A percentile compares a stretch with the other conserved stretches of the same genome.
Conservation (phyloP, 2,329 filamentous ascomycete genomes). For the Trematosphaeria pertusa region DNA sequence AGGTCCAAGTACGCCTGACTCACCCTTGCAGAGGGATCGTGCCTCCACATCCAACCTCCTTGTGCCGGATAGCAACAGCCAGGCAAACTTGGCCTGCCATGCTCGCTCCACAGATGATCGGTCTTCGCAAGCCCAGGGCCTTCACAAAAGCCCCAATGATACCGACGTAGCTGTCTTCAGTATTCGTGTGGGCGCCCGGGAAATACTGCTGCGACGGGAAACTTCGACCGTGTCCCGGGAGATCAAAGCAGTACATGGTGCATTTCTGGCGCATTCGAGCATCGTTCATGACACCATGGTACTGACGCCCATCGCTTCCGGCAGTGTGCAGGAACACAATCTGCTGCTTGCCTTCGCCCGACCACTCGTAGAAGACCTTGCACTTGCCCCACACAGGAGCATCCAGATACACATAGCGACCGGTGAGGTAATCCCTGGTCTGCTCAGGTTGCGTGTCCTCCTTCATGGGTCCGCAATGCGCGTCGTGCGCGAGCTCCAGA, state of each 20-base stretch:
- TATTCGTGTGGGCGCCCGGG: constrained; percentile 57
- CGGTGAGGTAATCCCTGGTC: constrained; percentile 54
- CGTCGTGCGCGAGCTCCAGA: constrained; percentile 57
- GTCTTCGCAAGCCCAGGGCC: constrained; percentile 52
- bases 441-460: constrained; percentile 48
- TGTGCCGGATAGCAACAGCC: constrained; percentile 55
- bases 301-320: constrained; percentile 57
- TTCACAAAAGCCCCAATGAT: constrained; percentile 56
- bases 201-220: constrained; percentile 54
- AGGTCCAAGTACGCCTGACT: constrained; percentile 4
- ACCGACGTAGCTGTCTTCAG: constrained; percentile 55
- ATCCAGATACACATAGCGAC: constrained; percentile 56
- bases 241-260: constrained; percentile 59
- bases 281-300: constrained; percentile 61
- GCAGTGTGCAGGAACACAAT: constrained; percentile 57
- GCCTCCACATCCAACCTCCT: constrained; percentile 56
- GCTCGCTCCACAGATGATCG: constrained; percentile 58
- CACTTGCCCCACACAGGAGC: constrained; percentile 56
- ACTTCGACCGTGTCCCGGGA: constrained; percentile 58
- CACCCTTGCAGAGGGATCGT: constrained; percentile 56
- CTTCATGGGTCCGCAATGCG: constrained; percentile 53
- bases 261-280: constrained; percentile 54
- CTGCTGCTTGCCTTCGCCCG: constrained; percentile 55
- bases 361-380: constrained; percentile 59
- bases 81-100: constrained; percentile 60